Evolutionary conservation across 108 stramenopile species (phyloP), one percentile per base, ranked within the genome.

Genomic region (Discostella stelligeroides): DNA sequence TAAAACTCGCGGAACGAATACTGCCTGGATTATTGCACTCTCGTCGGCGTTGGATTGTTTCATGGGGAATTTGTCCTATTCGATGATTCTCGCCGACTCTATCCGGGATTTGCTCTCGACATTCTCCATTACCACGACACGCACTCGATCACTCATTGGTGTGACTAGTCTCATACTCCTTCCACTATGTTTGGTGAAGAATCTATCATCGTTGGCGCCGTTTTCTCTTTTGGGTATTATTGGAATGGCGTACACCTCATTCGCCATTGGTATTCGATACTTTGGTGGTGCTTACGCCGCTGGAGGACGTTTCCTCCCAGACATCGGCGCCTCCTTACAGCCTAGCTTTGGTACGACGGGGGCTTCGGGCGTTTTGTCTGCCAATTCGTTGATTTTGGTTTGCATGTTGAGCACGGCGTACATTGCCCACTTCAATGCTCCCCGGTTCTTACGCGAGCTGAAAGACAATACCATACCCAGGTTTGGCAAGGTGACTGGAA

Each of bases 21-120:
- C 87, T 9, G 73, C 86, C 20, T 87, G 88, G 86, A 67, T 98
- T 49, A 88, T 94, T 41, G 95, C 97, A 12, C 71, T 86, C 23
- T 85, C 92, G 0, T 95, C 93, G 20, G 90, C 93, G 1, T 87
- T 95, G 64, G 95, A 96, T 63, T 94, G 92, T 42, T 85, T 94
- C 80, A 70, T 74, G 12, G 97, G 91, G 40, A 96, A 85, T 75
- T 39, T 97, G 45, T 87, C 92, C 8, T 98, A 97, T 74, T 87
- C 87, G 55, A 95, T 98, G 88, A 98, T 98, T 85, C 87, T 98
- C 46, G 98, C 94, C 29, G 97, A 98, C 72, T 92, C 91, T 13
- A 84, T 89, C 65, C 79, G 78, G n/a, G 75, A 81, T 43, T 74
- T 98, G n/a, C 74, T 90, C 30, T 56, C 83, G 23, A 88, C 85